Conservation (phyloP, 1,139 yeast species). For the Candida smagusa region DNA sequence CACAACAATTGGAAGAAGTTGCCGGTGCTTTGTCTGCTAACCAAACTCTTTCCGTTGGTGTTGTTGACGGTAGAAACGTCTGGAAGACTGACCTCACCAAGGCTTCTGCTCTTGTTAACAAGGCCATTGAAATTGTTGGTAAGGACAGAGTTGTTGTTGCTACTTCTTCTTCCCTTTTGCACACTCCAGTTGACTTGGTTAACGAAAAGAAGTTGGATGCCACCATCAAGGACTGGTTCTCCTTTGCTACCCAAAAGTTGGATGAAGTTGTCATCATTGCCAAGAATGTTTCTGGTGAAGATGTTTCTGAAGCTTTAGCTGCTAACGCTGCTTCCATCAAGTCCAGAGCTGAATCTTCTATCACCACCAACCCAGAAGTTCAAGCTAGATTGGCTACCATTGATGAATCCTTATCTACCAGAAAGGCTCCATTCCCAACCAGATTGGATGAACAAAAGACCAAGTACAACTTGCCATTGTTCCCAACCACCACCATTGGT, state of each 20-base stretch:
- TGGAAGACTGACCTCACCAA: conserved; percentile 95
- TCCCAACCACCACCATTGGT: conserved; percentile 99
- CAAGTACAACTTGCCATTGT: conserved; percentile 88
- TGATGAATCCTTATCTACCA: conserved; percentile 74
- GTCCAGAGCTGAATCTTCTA: conserved; percentile 81
- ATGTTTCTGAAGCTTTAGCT: conserved; percentile 63
- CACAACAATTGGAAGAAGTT: conserved; percentile 92
- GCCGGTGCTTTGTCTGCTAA: conserved; percentile 56
- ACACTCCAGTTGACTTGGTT: conserved; percentile 95
- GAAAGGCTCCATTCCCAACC: conserved; percentile 80
- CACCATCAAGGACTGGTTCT: conserved; percentile 95
- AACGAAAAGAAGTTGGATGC: conserved; percentile 88
- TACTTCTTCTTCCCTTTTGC: conserved; percentile 94
- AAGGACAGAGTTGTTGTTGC: conserved; percentile 85
- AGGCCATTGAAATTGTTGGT: conserved; percentile 84
- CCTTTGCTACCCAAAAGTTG: conserved; percentile 96
- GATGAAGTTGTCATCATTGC: conserved; percentile 88
- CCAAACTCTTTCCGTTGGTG: conserved; percentile 91
- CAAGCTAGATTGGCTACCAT: conserved; percentile 83
- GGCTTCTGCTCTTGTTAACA: conserved; percentile 77
- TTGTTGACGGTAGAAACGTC: conserved; percentile 98
- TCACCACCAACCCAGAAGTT: conserved; percentile 90
- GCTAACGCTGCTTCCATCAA: conserved; percentile 86
- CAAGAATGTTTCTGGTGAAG: conserved; percentile 80
- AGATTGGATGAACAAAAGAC: conserved; percentile 87